These are phyloP conservation scores for Cryphonectria radicalis DNA, from an alignment of 2,329 filamentous ascomycete species.

Conservation along the genomic window DNA sequence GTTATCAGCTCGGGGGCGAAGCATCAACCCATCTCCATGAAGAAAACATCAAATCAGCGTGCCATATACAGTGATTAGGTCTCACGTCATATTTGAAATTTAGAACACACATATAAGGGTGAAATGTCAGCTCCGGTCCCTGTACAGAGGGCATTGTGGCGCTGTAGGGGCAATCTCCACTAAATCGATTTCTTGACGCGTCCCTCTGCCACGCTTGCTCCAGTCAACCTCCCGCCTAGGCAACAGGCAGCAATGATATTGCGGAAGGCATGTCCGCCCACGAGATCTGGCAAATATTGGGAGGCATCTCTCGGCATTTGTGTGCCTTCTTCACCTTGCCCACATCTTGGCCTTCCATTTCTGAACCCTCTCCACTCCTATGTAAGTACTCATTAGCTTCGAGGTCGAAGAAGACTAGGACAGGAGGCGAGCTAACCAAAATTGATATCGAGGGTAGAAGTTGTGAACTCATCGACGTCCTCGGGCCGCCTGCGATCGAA, in stretches of 20 bases:
- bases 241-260: neutral
- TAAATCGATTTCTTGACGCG: neutral
- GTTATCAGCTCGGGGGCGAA: neutral
- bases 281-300: neutral
- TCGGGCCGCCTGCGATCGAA: conserved; percentile 26
- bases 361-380: neutral
- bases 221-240: neutral
- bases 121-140: neutral
- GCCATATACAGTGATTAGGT: neutral
- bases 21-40: neutral
- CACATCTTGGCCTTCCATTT: neutral
- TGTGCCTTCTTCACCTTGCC: neutral
- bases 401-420: neutral
- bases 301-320: neutral
- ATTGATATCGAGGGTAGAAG: conserved; percentile 21
- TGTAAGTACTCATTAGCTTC: neutral
- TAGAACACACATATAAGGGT: neutral
- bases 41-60: neutral
- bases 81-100: neutral
- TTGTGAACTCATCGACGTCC: conserved; percentile 29
- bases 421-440: conserved; percentile 11
- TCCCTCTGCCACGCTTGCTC: neutral
- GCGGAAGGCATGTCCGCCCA: neutral
- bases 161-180: neutral
- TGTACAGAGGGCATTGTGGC: neutral